phyloP scores from a whole-genome alignment of 441 rosid species.

The Euphorbia corollata region DNA sequence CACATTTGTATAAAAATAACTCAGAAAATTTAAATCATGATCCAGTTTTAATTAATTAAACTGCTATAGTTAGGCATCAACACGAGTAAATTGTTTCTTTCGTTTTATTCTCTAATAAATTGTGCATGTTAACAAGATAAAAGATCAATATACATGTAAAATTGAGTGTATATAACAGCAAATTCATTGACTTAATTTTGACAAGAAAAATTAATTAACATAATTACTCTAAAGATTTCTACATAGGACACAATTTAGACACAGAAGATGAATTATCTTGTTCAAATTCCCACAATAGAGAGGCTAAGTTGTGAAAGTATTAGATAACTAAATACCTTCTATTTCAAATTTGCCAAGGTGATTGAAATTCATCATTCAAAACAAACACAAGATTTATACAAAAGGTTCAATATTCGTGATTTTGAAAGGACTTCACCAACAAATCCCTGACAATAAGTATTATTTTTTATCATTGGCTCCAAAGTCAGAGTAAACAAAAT shows the following conservation, averaged over 20 bases:
- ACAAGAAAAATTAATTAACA: too few relatives aligned
- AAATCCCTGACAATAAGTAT: not conserved
- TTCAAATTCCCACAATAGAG: constrained; percentile 1
- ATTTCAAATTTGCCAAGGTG: not conserved
- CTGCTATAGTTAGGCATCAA: not conserved
- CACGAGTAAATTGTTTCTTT: not conserved
- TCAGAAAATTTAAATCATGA: not conserved
- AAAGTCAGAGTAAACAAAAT: too few relatives aligned
- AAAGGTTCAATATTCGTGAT: not conserved
- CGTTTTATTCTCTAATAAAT: not conserved
- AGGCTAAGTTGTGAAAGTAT: not conserved
- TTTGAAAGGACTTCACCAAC: not conserved
- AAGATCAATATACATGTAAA: not conserved
- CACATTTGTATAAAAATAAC: not conserved
- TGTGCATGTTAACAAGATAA: not conserved
- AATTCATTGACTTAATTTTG: not conserved
- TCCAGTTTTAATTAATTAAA: not conserved
- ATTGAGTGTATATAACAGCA: not conserved
- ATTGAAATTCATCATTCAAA: not conserved
- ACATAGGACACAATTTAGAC: not conserved
- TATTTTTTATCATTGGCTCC: not conserved
- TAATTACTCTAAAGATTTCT: not conserved
- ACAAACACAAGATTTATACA: too few relatives aligned
- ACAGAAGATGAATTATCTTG: not conserved
- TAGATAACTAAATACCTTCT: not conserved